Base-by-base conservation (phyloP, 2,329 filamentous ascomycete species). In the Beauveria varroae region DNA sequence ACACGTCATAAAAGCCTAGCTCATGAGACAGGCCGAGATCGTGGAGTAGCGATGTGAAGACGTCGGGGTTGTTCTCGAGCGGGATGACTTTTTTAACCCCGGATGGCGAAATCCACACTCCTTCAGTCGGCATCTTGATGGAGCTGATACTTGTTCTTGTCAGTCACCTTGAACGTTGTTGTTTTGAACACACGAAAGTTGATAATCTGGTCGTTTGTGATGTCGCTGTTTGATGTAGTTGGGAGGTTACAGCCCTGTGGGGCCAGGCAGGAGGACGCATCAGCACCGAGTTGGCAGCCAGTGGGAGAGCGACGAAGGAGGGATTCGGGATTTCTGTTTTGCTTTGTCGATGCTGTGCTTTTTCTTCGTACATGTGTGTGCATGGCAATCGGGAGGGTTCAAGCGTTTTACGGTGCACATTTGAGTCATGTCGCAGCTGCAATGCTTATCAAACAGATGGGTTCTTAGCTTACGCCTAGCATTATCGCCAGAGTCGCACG, bases 1-100 rank as follows among this genome's bases (percentile, higher is more conserved):
- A 93, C 72, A 96, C 88, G 72, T 96, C 91, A 74, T 91, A 85
- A 79, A 95, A 96, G 67, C 81, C 79, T 18, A 96, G 79, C 43
- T 80, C 76, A 28, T 78, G 71, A 1, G 89, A 87, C 50, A 95
- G 79, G 54, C 90, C 90, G 16, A 95, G 82, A 66, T 86, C 84
- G 70, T 85, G 84, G 28, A 89, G 81, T 18, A 96, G 82, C 51
- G 82, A 77, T 61, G 84, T 88, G 82, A 96, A 92, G 53, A 93
- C 86, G 68, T 89, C 86, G 0, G 91, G 90, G 72, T 93, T 91
- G 73, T 82, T 81, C 65, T 83, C 79, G 9, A 77, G 71, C 1
- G 75, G 75, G 22, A 77, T 75, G 51, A 77, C 71, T 28, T 64
- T 65, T 65, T 77, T 77, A 41, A 68, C 69, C 26, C 72, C 72